Conservation (phyloP, 768 basidiomycete species). For the Gloeostereum incarnatum region DNA sequence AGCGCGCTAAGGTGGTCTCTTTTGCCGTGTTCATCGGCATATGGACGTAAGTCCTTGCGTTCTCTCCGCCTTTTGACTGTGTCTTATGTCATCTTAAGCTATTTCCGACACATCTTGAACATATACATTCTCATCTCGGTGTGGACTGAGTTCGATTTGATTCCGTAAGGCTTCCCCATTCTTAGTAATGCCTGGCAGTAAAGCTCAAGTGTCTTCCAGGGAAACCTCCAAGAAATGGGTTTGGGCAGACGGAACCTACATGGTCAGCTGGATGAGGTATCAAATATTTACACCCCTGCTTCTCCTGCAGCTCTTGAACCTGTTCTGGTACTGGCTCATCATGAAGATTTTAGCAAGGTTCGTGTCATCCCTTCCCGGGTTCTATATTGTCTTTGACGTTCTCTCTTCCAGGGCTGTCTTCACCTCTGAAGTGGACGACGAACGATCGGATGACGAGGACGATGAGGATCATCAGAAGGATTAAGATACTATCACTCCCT, state of each 20-base stretch:
- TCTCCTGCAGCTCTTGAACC: slow-evolving; percentile 54
- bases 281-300: slow-evolving; percentile 55
- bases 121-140: slow-evolving; percentile 82
- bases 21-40: slow-evolving; percentile 59
- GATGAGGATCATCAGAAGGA: slow-evolving; percentile 22
- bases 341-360: slow-evolving; percentile 34
- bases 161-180: slow-evolving; percentile 47
- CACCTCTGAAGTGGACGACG: slow-evolving; percentile 35
- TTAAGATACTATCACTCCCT: too few relatives aligned
- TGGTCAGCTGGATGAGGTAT: slow-evolving; percentile 56
- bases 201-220: not conserved
- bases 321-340: slow-evolving; percentile 75
- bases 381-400: not conserved
- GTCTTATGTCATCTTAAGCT: slow-evolving; percentile 33
- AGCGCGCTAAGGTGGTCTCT: slow-evolving; percentile 47
- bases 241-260: slow-evolving; percentile 42
- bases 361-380: not conserved
- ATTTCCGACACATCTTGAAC: slow-evolving; percentile 92
- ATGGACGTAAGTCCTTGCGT: slow-evolving; percentile 65
- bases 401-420: slow-evolving; percentile 29
- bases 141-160: slow-evolving; percentile 64
- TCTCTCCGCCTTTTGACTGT: not conserved
- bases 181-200: not conserved
- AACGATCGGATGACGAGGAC: slow-evolving; percentile 55
- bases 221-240: slow-evolving; percentile 22